Conservation (phyloP, 1,139 yeast species). For the Geotrichum siamense region DNA sequence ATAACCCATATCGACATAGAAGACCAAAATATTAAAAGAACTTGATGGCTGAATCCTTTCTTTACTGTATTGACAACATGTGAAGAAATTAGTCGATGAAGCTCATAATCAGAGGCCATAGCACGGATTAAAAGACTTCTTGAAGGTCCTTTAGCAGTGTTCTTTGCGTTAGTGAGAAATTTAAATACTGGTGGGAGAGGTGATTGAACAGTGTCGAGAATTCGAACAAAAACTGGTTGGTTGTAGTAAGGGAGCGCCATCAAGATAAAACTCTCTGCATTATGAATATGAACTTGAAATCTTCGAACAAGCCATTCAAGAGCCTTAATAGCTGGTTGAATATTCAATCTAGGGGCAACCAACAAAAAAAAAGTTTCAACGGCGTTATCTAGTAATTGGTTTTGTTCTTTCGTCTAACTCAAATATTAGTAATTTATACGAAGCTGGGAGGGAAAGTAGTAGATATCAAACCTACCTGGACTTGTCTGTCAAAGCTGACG, state of each 20-base stretch:
- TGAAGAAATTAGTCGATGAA: slow-evolving; percentile 58
- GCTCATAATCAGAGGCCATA: slow-evolving; percentile 56
- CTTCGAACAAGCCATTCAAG: slow-evolving; percentile 94
- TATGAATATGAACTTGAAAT: slow-evolving; percentile 76
- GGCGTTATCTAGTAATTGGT: slow-evolving; percentile 64
- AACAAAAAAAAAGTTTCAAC: slow-evolving; percentile 66
- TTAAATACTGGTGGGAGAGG: slow-evolving; percentile 67
- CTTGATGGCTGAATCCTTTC: slow-evolving; percentile 43
- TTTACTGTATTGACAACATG: slow-evolving; percentile 48
- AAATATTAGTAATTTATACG: slow-evolving; percentile 5
- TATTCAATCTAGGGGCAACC: slow-evolving; percentile 65
- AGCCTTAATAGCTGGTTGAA: slow-evolving; percentile 72
- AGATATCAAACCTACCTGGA: slow-evolving; percentile 41
- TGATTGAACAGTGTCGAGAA: slow-evolving; percentile 58
- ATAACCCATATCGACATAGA: slow-evolving; percentile 65
- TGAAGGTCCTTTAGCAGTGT: slow-evolving; percentile 57
- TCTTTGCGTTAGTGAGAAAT: slow-evolving; percentile 65
- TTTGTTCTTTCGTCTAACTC: slow-evolving; percentile 55
- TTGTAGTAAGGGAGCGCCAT: slow-evolving; percentile 72
- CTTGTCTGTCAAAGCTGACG: slow-evolving; percentile 67
- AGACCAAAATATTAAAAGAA: slow-evolving; percentile 70
- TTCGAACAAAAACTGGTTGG: slow-evolving; percentile 62
- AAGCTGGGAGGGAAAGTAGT: too few relatives aligned
- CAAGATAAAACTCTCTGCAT: slow-evolving; percentile 62
- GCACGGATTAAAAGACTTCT: slow-evolving; percentile 63